Evolutionary conservation across 305 asterid species (phyloP).

Genomic region (Fraxinus paxiana): DNA sequence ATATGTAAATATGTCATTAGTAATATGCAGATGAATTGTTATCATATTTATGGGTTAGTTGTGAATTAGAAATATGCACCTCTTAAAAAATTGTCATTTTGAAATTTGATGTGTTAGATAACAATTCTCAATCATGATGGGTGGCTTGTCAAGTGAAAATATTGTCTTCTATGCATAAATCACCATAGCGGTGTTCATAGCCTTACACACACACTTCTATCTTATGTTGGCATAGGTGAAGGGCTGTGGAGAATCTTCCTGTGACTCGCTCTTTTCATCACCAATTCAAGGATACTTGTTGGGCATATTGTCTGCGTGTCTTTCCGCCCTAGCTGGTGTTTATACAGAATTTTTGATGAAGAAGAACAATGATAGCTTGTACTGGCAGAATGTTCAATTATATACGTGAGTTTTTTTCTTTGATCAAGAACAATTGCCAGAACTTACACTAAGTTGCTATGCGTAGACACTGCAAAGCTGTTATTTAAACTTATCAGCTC

Average conservation of each 20-base stretch:
- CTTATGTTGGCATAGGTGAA: constrained; percentile 54
- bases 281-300: constrained; percentile 88
- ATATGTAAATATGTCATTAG: neutral
- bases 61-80: neutral
- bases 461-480: neutral
- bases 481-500: neutral
- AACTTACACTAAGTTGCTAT: constrained; percentile 3
- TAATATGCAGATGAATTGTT: neutral
- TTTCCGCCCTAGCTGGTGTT: constrained; percentile 92
- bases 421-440: neutral
- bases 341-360: constrained; percentile 97
- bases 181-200: constrained; percentile 2
- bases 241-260: constrained; percentile 89
- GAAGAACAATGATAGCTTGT: constrained; percentile 90
- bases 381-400: constrained; percentile 91
- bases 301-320: constrained; percentile 84
- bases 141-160: constrained; percentile 8
- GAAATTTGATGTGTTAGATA: constrained; percentile 4
- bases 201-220: constrained; percentile 11
- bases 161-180: constrained; percentile 15
- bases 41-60: neutral
- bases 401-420: constrained; percentile 61
- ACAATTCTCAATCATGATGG: neutral
- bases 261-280: constrained; percentile 80
- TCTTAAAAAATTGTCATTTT: neutral